These are phyloP conservation scores for Sporisorium exsertum DNA, from an alignment of 1,284 basidiomycete genomes.

Conservation along the genomic window DNA sequence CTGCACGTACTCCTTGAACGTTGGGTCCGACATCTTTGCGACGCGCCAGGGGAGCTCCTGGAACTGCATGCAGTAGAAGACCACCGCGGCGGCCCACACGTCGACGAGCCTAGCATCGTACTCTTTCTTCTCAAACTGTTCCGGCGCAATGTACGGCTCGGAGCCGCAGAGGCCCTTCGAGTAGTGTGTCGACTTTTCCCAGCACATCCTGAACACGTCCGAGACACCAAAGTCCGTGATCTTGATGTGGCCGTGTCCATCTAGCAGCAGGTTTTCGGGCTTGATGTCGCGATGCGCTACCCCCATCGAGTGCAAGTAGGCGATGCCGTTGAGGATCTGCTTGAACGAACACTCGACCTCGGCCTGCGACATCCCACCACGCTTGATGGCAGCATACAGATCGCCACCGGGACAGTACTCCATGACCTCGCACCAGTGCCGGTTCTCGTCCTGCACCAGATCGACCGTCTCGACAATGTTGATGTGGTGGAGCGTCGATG, in stretches of 20 bases:
- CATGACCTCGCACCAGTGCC: slow-evolving; percentile 99
- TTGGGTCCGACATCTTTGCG: slow-evolving; percentile 83
- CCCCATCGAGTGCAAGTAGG: slow-evolving; percentile 92
- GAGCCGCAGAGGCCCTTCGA: slow-evolving; percentile 95
- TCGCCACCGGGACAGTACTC: slow-evolving; percentile 95
- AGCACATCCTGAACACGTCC: slow-evolving; percentile 96
- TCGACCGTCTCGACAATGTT: slow-evolving; percentile 99
- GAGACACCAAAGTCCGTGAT: slow-evolving; percentile 99
- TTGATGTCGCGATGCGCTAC: slow-evolving; percentile 98
- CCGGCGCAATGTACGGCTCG: slow-evolving; percentile 98
- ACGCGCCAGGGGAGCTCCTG: slow-evolving; percentile 82
- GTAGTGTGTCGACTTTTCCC: slow-evolving; percentile 97
- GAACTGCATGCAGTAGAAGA: slow-evolving; percentile 89
- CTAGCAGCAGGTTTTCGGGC: slow-evolving; percentile 95
- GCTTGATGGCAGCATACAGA: slow-evolving; percentile 96
- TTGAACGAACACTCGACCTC: slow-evolving; percentile 99
- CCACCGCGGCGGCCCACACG: slow-evolving; percentile 95
- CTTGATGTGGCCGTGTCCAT: slow-evolving; percentile 93
- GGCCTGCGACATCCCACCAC: slow-evolving; percentile 90
- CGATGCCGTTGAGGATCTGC: slow-evolving; percentile 89
- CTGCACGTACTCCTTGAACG: slow-evolving; percentile 85
- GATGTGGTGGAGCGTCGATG: slow-evolving; percentile 92
- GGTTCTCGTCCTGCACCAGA: slow-evolving; percentile 93
- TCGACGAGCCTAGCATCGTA: slow-evolving; percentile 97
- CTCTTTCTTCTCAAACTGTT: slow-evolving; percentile 95